phyloP scores from a whole-genome alignment of 805 yeast species.

The Hanseniaspora taiwanica region DNA sequence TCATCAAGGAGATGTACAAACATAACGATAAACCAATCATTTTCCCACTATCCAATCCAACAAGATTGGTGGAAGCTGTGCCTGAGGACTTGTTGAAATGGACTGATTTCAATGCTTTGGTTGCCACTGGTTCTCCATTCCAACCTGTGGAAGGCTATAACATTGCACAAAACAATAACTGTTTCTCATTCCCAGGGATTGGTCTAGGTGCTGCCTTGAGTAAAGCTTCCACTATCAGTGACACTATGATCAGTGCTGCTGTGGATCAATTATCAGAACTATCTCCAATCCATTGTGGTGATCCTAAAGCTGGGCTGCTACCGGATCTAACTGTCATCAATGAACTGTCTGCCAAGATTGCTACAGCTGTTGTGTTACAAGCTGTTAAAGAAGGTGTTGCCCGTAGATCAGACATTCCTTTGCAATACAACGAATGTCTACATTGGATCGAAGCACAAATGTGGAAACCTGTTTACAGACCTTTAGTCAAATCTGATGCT shows the following conservation, averaged over 20 bases:
- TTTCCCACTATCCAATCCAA: slow-evolving; percentile 93
- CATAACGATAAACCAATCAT: slow-evolving; percentile 80
- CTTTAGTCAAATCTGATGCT: slow-evolving; percentile 42
- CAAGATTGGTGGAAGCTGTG: slow-evolving; percentile 85
- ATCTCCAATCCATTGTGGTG: slow-evolving; percentile 55
- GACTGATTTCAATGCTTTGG: slow-evolving; percentile 83
- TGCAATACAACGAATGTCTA: slow-evolving; percentile 66
- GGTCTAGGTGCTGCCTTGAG: slow-evolving; percentile 91
- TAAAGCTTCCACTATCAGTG: slow-evolving; percentile 70
- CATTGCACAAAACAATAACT: slow-evolving; percentile 91
- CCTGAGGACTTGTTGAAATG: slow-evolving; percentile 85
- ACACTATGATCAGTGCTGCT: slow-evolving; percentile 90
- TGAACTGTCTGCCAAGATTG: slow-evolving; percentile 81
- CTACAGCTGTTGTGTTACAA: slow-evolving; percentile 85
- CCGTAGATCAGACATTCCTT: slow-evolving; percentile 66
- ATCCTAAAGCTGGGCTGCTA: slow-evolving; percentile 47
- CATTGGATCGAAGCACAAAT: slow-evolving; percentile 86
- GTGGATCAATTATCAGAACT: slow-evolving; percentile 79
- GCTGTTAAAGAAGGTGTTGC: slow-evolving; percentile 81
- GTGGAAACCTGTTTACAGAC: slow-evolving; percentile 93
- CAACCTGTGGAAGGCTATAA: slow-evolving; percentile 79
- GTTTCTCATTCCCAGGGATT: slow-evolving; percentile 96
- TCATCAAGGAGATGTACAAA: slow-evolving; percentile 79
- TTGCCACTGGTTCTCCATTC: slow-evolving; percentile 98
- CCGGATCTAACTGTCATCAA: slow-evolving; percentile 82